These are phyloP conservation scores for Metarhizium guizhouense DNA, from an alignment of 2,329 filamentous ascomycete species.

Conservation along the genomic window DNA sequence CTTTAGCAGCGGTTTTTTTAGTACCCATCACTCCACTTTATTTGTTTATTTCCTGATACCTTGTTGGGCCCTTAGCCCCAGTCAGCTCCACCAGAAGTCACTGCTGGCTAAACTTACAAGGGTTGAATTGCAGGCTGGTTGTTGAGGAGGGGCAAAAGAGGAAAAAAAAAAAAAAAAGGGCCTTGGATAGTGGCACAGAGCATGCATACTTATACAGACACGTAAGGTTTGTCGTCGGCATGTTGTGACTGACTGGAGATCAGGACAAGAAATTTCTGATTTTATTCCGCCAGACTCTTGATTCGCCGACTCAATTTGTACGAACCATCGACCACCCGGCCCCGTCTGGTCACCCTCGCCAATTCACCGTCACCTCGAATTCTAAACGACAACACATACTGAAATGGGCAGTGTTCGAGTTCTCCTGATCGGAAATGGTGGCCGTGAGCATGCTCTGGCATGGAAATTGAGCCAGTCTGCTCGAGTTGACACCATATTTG, in stretches of 20 bases:
- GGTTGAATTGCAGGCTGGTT: too few species aligned
- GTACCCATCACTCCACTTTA: too few species aligned
- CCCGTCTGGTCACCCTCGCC: background rate
- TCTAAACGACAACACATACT: background rate
- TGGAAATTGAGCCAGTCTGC: conserved; percentile 88
- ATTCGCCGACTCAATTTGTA: background rate
- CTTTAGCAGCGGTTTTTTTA: too few species aligned
- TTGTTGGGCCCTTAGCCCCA: too few species aligned
- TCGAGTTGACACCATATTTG: conserved; percentile 65
- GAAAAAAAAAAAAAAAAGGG: too few species aligned
- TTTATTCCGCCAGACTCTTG: background rate
- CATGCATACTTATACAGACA: too few species aligned
- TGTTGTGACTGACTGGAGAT: background rate
- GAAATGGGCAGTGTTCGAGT: conserved; percentile 47
- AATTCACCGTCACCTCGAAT: background rate
- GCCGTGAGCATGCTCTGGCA: conserved; percentile 86
- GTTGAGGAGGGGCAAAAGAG: too few species aligned
- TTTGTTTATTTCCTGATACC: too few species aligned
- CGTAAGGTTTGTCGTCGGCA: background rate
- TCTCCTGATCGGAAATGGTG: conserved; percentile 86
- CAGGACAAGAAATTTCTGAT: background rate
- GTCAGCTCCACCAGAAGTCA: too few species aligned
- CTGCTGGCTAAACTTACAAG: too few species aligned
- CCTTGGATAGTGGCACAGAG: too few species aligned
- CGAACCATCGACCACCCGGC: background rate